These are phyloP conservation scores for Daldinia decipiens DNA, from an alignment of 495 filamentous ascomycete species.

Conservation along the genomic window DNA sequence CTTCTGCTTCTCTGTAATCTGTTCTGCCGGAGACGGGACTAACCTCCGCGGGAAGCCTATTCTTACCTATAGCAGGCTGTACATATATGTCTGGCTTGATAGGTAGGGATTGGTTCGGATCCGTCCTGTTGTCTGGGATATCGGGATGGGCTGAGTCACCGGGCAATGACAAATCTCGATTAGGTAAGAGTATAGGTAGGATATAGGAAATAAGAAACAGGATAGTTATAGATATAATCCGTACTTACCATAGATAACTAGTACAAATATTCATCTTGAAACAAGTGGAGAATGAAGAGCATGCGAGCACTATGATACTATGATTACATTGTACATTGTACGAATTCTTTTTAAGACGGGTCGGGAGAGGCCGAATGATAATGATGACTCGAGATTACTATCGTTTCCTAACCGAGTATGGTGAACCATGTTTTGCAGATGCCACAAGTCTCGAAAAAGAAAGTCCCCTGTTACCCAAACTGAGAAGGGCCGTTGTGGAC, in stretches of 20 bases:
- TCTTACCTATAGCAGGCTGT: neutral
- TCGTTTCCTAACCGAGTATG: constrained; percentile 33
- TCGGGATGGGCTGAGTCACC: constrained; percentile 28
- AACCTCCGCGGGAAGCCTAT: neutral
- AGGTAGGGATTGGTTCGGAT: neutral
- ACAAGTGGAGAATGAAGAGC: neutral
- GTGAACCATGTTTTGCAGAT: constrained; percentile 22
- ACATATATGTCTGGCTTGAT: neutral
- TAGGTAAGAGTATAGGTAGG: constrained; percentile 26
- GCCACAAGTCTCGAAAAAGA: constrained; percentile 17
- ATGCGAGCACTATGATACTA: constrained; percentile 2
- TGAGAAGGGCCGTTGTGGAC: constrained; percentile 27
- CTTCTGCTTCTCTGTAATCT: constrained; percentile 3
- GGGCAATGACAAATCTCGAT: constrained; percentile 32
- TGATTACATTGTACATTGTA: no score
- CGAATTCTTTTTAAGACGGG: neutral
- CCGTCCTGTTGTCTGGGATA: neutral
- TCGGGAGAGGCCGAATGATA: constrained; percentile 28
- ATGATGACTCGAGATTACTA: neutral
- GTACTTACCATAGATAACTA: neutral
- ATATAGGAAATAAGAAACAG: constrained; percentile 12
- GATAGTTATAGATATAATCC: no score
- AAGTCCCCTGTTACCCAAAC: constrained; percentile 17
- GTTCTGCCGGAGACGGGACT: constrained; percentile 1
- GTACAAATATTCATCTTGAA: constrained; percentile 23